Percentiles rank a stretch among this genome's conserved stretches.
Evolutionary conservation across 371 early-diverging fungal genomes (phyloP).

Genomic region (Dentiscutata heterogama): DNA sequence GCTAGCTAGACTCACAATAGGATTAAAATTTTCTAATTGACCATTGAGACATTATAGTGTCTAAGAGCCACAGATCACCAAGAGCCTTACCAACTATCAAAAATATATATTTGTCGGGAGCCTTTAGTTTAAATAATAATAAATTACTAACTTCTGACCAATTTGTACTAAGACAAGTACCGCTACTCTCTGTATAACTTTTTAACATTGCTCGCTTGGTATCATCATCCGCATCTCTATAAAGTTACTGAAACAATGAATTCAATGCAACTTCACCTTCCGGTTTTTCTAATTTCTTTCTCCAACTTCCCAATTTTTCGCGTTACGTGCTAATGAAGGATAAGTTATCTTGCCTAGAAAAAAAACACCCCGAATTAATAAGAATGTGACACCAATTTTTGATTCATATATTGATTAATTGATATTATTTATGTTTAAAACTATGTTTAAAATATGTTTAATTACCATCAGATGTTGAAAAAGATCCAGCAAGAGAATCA

Average conservation of each 20-base stretch:
- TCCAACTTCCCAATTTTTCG: conserved; percentile 89
- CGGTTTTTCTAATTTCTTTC: conserved; percentile 75
- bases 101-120: too few species aligned
- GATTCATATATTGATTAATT: too few species aligned
- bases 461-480: conserved; percentile 16
- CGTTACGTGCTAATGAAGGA: conserved; percentile 59
- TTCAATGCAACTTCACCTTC: conserved; percentile 92
- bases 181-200: conserved; percentile 95
- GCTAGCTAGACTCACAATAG: too few species aligned
- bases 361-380: conserved; percentile 7
- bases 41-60: too few species aligned
- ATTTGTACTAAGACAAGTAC: conserved; percentile 96
- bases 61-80: too few species aligned
- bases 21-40: too few species aligned
- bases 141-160: conserved; percentile 95
- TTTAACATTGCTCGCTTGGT: conserved; percentile 98
- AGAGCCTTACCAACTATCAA: too few species aligned
- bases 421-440: too few species aligned
- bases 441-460: background rate
- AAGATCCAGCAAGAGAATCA: conserved; percentile 53
- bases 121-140: too few species aligned
- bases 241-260: conserved; percentile 92
- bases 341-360: conserved; percentile 51
- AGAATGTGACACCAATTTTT: background rate
- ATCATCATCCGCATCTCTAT: conserved; percentile 92